Base-by-base conservation (phyloP, 1,139 yeast genomes). In the Sugiyamaella japonica region DNA sequence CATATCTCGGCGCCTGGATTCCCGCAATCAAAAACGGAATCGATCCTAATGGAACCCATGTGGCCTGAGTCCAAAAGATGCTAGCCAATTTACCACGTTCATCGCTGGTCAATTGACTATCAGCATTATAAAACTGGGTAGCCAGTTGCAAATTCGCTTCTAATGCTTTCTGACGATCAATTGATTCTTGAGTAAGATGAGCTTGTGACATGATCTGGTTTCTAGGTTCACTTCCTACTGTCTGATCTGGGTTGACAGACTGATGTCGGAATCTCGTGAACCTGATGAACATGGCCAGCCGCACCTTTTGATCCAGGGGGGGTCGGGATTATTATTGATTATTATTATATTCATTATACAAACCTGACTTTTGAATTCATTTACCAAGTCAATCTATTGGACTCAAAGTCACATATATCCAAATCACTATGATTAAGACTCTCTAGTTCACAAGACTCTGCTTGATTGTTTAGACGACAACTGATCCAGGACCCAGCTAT, bases 31-130 rank as follows among this genome's bases (percentile, higher is more conserved):
- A 51, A 37, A 57, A 54, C 8, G 61, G 55, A 16, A 63, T 40
- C 13, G 65, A 59, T 2, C 62, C 61, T 17, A 60, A 23, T 2
- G 66, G 65, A 16, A 56, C 47, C 25, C 53, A 53, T 44, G 53
- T 48, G 31, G 58, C 41, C 40, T 61, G 63, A 6, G 48, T 52
- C 53, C 56, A 47, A 55, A 62, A 63, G 10, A 59, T 57, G 15
- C 42, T 28, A 6, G 56, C 56, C 40, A 63, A 47, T 40, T 43
- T 48, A n/a, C 13, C n/a, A 6, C 66, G 56, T 23, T 56, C 56
- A 3, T 57, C 63, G 7, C 50, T 13, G 10, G 51, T 41, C 42
- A 63, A 42, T 10, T 52, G 52, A 17, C 52, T 52, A 48, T 63
- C 66, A 6, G 41, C 54, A 10, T 55, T 44, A 38, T 62, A 61